These are phyloP conservation scores for slime mould (Dictyostelium discoideum) DNA, from an alignment of 78 protist species.

Conservation along the genomic window DNA sequence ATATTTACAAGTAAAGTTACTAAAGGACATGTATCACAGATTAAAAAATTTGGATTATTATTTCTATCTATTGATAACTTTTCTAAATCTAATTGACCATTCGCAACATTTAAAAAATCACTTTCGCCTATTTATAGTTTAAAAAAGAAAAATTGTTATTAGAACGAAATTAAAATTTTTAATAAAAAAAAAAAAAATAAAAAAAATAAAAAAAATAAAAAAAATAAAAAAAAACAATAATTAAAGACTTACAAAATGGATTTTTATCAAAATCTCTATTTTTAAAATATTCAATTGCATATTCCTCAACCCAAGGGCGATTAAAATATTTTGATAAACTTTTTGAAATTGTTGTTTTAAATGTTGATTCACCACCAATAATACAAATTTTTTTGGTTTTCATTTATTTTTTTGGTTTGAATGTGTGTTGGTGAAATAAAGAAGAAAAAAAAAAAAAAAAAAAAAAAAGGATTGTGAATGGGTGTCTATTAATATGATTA, in stretches of 20 bases:
- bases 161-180: too few relatives aligned
- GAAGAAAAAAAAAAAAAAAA: not conserved
- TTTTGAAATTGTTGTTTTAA: constrained; percentile 27
- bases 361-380: constrained; percentile 58
- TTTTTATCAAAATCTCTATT: constrained; percentile 9
- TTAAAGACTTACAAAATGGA: constrained; percentile 44
- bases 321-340: constrained; percentile 11
- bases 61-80: not conserved
- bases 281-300: constrained; percentile 29
- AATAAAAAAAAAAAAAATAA: too few relatives aligned
- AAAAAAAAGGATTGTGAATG: not conserved
- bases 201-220: too few relatives aligned
- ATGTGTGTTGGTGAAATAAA: too few relatives aligned
- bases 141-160: too few relatives aligned
- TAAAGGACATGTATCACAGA: constrained; percentile 70
- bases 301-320: constrained; percentile 19
- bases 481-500: too few relatives aligned
- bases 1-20: constrained; percentile 25
- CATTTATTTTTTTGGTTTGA: too few relatives aligned
- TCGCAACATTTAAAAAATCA: constrained; percentile 43
- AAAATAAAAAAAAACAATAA: not conserved
- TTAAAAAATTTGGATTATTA: not conserved
- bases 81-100: constrained; percentile 55
- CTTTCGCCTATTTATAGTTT: not conserved
- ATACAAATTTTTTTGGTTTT: constrained; percentile 9